These are phyloP conservation scores for Diutina siamensis DNA, from an alignment of 1,139 yeast species.

Conservation along the genomic window DNA sequence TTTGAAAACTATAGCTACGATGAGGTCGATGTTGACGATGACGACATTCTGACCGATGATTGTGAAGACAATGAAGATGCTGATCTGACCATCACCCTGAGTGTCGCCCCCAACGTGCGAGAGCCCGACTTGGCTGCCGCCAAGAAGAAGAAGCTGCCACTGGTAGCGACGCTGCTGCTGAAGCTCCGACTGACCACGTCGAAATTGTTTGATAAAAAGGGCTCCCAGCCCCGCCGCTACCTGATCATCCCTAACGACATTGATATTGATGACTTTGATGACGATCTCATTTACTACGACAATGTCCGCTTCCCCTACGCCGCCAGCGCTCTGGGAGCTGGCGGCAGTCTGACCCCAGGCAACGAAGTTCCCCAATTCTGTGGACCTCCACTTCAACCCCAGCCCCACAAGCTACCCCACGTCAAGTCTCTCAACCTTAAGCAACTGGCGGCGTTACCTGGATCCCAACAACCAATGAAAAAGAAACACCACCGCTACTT, in stretches of 20 bases:
- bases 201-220: constrained; percentile 57
- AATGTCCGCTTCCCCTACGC: constrained; percentile 28
- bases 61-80: neutral
- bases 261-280: constrained; percentile 55
- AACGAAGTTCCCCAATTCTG: constrained; percentile 11
- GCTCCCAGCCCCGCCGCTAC: constrained; percentile 60
- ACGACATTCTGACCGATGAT: neutral
- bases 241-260: constrained; percentile 63
- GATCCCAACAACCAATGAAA: neutral
- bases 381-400: constrained; percentile 24
- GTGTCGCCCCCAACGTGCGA: neutral
- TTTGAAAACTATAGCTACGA: constrained; percentile 4
- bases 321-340: neutral
- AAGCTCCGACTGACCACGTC: constrained; percentile 57
- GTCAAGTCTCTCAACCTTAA: constrained; percentile 29
- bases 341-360: neutral
- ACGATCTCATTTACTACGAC: constrained; percentile 39
- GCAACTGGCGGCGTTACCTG: neutral
- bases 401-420: constrained; percentile 27
- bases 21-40: constrained; percentile 5
- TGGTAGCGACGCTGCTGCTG: constrained; percentile 16
- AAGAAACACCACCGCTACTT: neutral
- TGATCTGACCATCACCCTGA: neutral
- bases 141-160: constrained; percentile 2
- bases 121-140: neutral